Evolutionary conservation across 2,329 filamentous ascomycete genomes (phyloP), one percentile per base, ranked within the genome.

Genomic region (Didymosphaeria variabile): DNA sequence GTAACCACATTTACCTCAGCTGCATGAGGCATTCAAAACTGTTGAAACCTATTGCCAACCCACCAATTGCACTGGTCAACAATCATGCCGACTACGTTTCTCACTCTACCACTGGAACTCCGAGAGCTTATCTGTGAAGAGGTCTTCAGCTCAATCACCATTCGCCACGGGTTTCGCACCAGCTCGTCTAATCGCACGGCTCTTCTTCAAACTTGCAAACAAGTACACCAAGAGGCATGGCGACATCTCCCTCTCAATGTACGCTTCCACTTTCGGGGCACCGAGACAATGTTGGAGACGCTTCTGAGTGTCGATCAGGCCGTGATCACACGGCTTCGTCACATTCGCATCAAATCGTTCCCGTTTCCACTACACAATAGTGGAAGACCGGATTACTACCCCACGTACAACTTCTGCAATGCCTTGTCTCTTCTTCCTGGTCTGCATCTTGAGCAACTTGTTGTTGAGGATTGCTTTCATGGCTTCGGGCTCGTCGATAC

Each of bases 381-480:
- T 26, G 67, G 66, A 29, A 58, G 64, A 34, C 31, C 67, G 8
- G 65, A 72, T 31, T 76, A 73, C 63, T 77, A 77, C 47, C 64
- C 73, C 2, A 75, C 66, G 1, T 77, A 76, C 57, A 72, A 72
- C 55, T 74, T 73, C 19, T 64, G 64, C 38, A 72, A 76, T 50
- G 74, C 76, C 2, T 52, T 78, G 10, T 63, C 66, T 8, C 57
- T 77, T 8, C 61, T 78, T 7, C 74, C 75, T 10, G 74, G 76
- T 0, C 62, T 78, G 13, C 68, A 71, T 58, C 65, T 78, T 9
- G 68, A 77, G 42, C 66, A 67, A 8, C 63, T 78, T 9, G 64
- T 72, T 21, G 69, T 78, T 1, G 71, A 77, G 23, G 76, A 78
- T 49, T 70, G 69, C 42, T 77, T 74, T 66, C 76, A 78, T 58